phyloP scores from a whole-genome alignment of 2,329 filamentous ascomycete species.

The Fusarium acutatum region DNA sequence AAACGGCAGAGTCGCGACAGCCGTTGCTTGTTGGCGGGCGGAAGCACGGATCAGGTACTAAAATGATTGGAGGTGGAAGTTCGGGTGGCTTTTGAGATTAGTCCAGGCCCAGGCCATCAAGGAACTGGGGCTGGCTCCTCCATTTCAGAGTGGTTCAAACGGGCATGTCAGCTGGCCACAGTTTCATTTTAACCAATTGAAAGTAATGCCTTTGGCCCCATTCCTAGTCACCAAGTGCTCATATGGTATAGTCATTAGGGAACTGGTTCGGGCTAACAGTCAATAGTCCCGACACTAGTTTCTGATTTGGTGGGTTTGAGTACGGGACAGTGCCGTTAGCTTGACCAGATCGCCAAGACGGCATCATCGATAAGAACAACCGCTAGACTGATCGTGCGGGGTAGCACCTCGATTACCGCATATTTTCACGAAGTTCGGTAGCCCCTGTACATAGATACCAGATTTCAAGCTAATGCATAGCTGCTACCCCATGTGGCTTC shows the following conservation, averaged over 20 bases:
- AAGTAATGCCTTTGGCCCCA: accelerated
- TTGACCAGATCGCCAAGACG: background rate
- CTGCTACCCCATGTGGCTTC: too few species aligned
- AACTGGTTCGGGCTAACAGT: background rate
- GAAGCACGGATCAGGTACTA: too few species aligned
- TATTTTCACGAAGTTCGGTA: too few species aligned
- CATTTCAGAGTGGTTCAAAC: background rate
- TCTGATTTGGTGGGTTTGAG: background rate
- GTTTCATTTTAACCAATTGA: background rate
- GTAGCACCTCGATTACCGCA: too few species aligned
- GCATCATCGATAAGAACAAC: background rate
- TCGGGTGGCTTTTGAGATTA: background rate
- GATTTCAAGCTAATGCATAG: too few species aligned
- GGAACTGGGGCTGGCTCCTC: background rate
- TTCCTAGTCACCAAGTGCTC: background rate
- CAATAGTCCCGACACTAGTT: background rate
- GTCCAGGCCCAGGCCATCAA: background rate
- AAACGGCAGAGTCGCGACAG: too few species aligned
- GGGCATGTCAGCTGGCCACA: background rate
- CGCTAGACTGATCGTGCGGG: background rate
- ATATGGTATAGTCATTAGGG: background rate
- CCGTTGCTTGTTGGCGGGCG: too few species aligned
- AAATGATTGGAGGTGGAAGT: too few species aligned
- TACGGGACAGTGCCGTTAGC: background rate
- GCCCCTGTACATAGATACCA: too few species aligned